phyloP scores from a whole-genome alignment of 177 flowering plant species.

The Tripterygium wilfordii region DNA sequence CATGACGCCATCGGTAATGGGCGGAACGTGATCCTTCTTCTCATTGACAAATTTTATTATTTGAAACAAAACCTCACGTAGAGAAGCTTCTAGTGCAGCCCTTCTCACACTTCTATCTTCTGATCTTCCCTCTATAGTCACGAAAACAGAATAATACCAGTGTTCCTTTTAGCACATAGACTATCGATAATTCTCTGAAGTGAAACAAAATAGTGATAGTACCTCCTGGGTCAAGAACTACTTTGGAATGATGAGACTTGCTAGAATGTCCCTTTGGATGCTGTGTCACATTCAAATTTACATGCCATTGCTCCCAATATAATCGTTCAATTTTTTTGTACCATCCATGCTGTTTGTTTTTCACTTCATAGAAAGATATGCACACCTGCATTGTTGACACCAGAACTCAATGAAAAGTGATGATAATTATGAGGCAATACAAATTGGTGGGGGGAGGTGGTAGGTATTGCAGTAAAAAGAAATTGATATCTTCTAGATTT shows the following conservation, averaged over 20 bases:
- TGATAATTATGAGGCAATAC: background rate
- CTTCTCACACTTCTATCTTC: constrained; percentile 68
- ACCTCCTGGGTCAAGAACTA: constrained; percentile 74
- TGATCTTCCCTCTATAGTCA: constrained; percentile 45
- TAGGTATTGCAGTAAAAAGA: too few relatives aligned
- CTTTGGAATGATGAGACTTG: constrained; percentile 75
- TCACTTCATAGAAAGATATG: constrained; percentile 82
- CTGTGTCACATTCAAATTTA: constrained; percentile 76
- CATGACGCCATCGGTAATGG: constrained; percentile 73
- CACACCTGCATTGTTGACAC: constrained; percentile 62
- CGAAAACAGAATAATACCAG: background rate
- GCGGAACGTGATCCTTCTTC: constrained; percentile 91
- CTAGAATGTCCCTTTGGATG: constrained; percentile 52
- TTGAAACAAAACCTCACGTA: constrained; percentile 85
- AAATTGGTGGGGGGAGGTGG: too few relatives aligned
- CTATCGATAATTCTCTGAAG: background rate
- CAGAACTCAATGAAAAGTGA: background rate
- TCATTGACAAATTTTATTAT: constrained; percentile 95
- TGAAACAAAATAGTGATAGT: constrained; percentile 1
- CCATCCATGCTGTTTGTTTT: constrained; percentile 86
- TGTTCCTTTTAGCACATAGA: background rate
- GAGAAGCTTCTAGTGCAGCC: constrained; percentile 72
- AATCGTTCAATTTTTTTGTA: constrained; percentile 80
- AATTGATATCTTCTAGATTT: background rate
- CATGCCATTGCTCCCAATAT: constrained; percentile 95